These are phyloP conservation scores for Debaryomycetaceae sp. DNA, from an alignment of 1,139 yeast genomes.

Conservation along the genomic window DNA sequence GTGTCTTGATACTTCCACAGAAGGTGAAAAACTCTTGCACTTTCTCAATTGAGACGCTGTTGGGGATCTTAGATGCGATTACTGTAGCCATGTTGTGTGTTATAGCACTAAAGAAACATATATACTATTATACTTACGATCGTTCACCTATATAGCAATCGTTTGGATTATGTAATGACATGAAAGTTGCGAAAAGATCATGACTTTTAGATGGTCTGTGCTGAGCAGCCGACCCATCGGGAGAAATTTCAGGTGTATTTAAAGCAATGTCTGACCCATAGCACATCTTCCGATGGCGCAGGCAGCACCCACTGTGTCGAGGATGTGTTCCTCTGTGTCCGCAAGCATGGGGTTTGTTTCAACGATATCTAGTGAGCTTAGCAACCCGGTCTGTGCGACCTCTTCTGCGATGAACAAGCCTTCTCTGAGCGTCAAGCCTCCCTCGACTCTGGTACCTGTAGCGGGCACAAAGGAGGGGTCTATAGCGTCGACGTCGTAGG, in stretches of 20 bases:
- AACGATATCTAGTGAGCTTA: constrained; percentile 85
- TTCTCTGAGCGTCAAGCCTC: constrained; percentile 92
- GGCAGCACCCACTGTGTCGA: constrained; percentile 87
- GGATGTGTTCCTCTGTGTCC: constrained; percentile 67
- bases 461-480: constrained; percentile 95
- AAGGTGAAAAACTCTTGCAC: constrained; percentile 69
- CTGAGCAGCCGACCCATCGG: neutral
- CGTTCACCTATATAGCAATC: neutral
- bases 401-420: constrained; percentile 92
- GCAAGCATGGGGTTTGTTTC: constrained; percentile 93
- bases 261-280: constrained; percentile 74
- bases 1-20: constrained; percentile 63
- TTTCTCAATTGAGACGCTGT: constrained; percentile 50
- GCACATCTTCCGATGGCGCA: constrained; percentile 93
- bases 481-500: constrained; percentile 95
- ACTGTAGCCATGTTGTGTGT: constrained; percentile 34
- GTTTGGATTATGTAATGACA: neutral
- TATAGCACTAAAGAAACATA: neutral
- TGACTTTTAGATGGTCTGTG: neutral
- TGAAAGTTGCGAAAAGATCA: neutral
- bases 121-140: neutral
- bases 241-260: neutral
- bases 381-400: constrained; percentile 80
- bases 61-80: constrained; percentile 60
- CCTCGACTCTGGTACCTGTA: constrained; percentile 97